phyloP scores from a whole-genome alignment of 176 grass and related monocot species.

The Typha latifolia region DNA sequence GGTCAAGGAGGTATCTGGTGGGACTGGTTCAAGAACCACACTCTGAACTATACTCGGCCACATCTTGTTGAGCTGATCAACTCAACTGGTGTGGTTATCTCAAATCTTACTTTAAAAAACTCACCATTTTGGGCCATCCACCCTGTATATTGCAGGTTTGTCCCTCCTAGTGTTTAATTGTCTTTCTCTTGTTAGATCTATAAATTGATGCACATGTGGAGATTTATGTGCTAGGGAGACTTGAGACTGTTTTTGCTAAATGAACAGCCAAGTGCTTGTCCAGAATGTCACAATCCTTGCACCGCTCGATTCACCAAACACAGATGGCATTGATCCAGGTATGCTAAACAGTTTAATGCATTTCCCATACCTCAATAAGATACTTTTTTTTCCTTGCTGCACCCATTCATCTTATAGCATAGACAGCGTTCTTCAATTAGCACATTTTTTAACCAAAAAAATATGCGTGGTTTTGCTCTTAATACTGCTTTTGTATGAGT shows the following conservation, averaged over 20 bases:
- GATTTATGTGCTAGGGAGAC: constrained; percentile 19
- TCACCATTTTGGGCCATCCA: constrained; percentile 96
- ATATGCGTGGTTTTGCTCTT: too few species aligned
- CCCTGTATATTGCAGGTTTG: constrained; percentile 92
- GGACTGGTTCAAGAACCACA: constrained; percentile 59
- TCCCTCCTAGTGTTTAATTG: constrained; percentile 24
- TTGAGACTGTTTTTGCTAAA: constrained; percentile 44
- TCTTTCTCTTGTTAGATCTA: constrained; percentile 30
- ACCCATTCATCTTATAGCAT: not conserved
- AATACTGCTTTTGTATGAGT: too few species aligned
- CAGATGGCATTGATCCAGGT: constrained; percentile 85
- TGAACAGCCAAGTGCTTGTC: constrained; percentile 85
- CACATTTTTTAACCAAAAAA: too few species aligned
- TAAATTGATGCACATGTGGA: constrained; percentile 30
- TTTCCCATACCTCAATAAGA: not conserved
- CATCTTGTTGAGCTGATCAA: constrained; percentile 91
- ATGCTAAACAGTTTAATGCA: constrained; percentile 2
- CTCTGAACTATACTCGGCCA: constrained; percentile 74
- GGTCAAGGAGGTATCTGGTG: constrained; percentile 91
- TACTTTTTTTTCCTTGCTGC: not conserved
- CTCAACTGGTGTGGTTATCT: constrained; percentile 73
- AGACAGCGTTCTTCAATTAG: too few species aligned
- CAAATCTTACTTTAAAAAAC: constrained; percentile 83
- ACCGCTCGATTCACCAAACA: constrained; percentile 81
- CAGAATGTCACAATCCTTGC: constrained; percentile 79